phyloP scores from a whole-genome alignment of 371 early-diverging fungal species.

The Mortierella sp. region DNA sequence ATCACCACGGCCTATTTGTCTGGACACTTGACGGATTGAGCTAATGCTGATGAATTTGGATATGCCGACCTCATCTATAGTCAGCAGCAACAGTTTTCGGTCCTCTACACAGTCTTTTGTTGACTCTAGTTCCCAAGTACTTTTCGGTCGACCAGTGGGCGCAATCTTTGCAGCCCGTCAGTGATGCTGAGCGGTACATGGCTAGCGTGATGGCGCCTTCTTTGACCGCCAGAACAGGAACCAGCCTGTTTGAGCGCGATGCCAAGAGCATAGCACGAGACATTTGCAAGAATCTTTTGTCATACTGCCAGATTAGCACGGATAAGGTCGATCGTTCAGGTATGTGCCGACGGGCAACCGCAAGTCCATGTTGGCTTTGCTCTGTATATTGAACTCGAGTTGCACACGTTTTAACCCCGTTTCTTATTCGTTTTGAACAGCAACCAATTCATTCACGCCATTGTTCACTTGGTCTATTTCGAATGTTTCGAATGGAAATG shows the following conservation, averaged over 20 bases:
- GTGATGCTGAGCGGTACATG: slow-evolving; percentile 41
- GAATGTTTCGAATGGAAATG: slow-evolving; percentile 20
- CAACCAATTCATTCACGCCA: slow-evolving; percentile 30
- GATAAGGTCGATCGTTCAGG: slow-evolving; percentile 42
- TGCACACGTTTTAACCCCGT: not conserved
- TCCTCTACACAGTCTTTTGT: slow-evolving; percentile 61
- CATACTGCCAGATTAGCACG: slow-evolving; percentile 56
- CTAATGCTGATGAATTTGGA: no score
- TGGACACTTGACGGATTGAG: not conserved
- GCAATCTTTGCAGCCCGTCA: slow-evolving; percentile 41
- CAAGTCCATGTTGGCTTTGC: no score
- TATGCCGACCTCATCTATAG: not conserved
- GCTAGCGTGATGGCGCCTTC: slow-evolving; percentile 23
- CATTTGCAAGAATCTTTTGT: slow-evolving; percentile 57
- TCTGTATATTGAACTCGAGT: no score
- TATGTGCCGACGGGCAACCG: slow-evolving; percentile 10
- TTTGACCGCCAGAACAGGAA: slow-evolving; percentile 40
- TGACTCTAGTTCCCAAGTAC: slow-evolving; percentile 60
- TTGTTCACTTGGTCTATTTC: slow-evolving; percentile 50
- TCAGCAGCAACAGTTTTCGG: slow-evolving; percentile 43
- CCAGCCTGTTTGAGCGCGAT: slow-evolving; percentile 46
- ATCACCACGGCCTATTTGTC: no score
- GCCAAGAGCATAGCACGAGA: slow-evolving; percentile 45
- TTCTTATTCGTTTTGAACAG: not conserved
- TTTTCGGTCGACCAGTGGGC: slow-evolving; percentile 54